Base-by-base conservation (phyloP, 1,284 basidiomycete species). In the Boletus albobrunnescens region DNA sequence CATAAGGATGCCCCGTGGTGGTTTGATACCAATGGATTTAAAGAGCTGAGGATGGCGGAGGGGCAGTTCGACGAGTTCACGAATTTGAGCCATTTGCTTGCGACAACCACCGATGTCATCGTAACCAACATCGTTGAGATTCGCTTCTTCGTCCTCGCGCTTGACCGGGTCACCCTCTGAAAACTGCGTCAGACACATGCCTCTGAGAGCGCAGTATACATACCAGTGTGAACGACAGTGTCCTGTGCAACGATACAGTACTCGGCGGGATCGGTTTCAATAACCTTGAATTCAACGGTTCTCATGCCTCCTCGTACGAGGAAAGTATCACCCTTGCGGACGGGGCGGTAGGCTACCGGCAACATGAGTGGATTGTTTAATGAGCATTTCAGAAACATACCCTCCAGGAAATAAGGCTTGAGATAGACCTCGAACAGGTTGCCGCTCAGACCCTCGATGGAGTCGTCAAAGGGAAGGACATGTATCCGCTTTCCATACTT, bases 1-100 rank as follows among this genome's bases (percentile, higher is more conserved):
- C 91, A 97, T 89, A 55, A 96, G 84, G 58, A 96, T 93, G 78
- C 94, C 94, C 58, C 96, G 90, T 31, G 96, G 96, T 28, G 95
- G 96, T 74, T 98, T 99, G 81, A 99, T 99, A 83, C 95, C 95
- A 64, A 99, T 99, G 20, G 92, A 94, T 71, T 99, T 99, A 87
- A 98, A 99, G 13, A 99, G 82, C 72, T 99, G 94, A 20, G 96
- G 96, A 74, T 99, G 96, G 49, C 95, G 91, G 32, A 99, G 81
- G 26, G 95, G 96, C 6, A 99, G 78, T 71, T 99, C 96, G 54
- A 99, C 96, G 46, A 99, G 85, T 77, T 99, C 96, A 70, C 96
- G 94, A 54, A 99, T 98, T 69, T 98, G 94, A 3, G 95, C 95
- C 87, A 99, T 94, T 71, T 99, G 96, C 71, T 99, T 99, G 60